Percentiles rank a stretch among this genome's conserved stretches.
Evolutionary conservation across 148 eudicot genomes (phyloP).

Genomic region (Vaccinium myrtillus): DNA sequence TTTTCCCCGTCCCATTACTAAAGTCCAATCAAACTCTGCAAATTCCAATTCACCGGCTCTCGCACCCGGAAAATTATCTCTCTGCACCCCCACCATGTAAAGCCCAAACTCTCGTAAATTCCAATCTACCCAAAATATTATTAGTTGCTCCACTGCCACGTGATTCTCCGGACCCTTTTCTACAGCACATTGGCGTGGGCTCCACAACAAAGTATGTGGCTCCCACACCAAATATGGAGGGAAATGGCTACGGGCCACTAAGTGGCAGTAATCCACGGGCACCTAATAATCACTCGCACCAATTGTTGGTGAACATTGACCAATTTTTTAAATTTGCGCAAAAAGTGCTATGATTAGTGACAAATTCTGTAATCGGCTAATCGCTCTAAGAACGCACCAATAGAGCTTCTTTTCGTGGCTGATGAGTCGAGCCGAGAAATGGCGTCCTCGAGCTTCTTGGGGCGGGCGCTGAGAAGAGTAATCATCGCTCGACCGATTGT

Average conservation of each 20-base stretch:
- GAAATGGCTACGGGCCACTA: not conserved
- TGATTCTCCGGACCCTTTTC: not conserved
- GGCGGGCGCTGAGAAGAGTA: slow-evolving; percentile 46
- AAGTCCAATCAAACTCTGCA: not conserved
- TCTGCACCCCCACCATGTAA: not conserved
- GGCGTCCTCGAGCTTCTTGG: slow-evolving; percentile 62
- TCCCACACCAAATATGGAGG: not conserved
- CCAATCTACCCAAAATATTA: too few relatives aligned
- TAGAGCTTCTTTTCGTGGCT: slow-evolving; percentile 21
- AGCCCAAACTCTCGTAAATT: too few relatives aligned
- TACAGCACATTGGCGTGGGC: not conserved
- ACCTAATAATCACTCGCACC: not conserved
- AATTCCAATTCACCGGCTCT: not conserved
- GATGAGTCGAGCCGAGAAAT: slow-evolving; percentile 48
- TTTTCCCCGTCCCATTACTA: not conserved
- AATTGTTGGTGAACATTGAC: not conserved
- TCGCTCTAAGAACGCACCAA: slow-evolving; percentile 18
- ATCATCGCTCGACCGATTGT: slow-evolving; percentile 63
- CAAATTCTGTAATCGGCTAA: not conserved
- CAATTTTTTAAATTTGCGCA: not conserved
- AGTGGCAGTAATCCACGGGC: not conserved
- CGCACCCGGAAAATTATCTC: not conserved
- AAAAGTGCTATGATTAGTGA: not conserved
- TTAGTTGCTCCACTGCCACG: too few relatives aligned
- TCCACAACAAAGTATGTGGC: not conserved